Evolutionary conservation across 345 rosid species (phyloP).

Genomic region (Citrus australasica): DNA sequence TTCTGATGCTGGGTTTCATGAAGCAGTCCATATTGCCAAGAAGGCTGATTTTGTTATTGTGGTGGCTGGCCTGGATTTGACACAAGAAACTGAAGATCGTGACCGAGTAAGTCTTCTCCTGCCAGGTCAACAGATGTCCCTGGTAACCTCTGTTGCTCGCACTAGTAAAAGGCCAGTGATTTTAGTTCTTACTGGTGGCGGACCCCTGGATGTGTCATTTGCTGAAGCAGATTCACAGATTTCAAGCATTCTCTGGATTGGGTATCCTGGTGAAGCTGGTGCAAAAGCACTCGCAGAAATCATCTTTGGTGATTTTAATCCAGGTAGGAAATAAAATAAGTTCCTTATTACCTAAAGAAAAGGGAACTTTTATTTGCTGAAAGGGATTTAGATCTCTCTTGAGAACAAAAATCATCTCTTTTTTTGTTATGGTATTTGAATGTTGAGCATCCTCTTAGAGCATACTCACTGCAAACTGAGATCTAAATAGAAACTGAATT

Average conservation of each 20-base stretch:
- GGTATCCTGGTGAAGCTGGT: slow-evolving; percentile 95
- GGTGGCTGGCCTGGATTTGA: slow-evolving; percentile 73
- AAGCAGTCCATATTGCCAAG: slow-evolving; percentile 57
- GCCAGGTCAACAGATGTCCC: slow-evolving; percentile 77
- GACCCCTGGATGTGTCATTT: slow-evolving; percentile 81
- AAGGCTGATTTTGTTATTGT: slow-evolving; percentile 61
- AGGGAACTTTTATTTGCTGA: not conserved
- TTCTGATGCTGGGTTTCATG: slow-evolving; percentile 41
- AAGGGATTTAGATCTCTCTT: not conserved
- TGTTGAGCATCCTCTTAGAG: slow-evolving; percentile 1
- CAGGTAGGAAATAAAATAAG: slow-evolving; percentile 48
- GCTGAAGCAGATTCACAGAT: slow-evolving; percentile 55
- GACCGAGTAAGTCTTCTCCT: slow-evolving; percentile 82
- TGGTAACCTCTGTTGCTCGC: slow-evolving; percentile 62
- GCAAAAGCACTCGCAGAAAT: slow-evolving; percentile 77
- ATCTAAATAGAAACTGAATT: not conserved
- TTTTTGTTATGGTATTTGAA: not conserved
- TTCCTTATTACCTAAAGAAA: not conserved
- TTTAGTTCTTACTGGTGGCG: slow-evolving; percentile 93
- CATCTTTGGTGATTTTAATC: slow-evolving; percentile 80
- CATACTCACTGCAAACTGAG: not conserved
- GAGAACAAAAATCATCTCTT: not conserved
- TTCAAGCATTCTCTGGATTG: slow-evolving; percentile 84
- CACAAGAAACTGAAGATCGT: slow-evolving; percentile 86
- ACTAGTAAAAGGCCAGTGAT: slow-evolving; percentile 64